A percentile compares a stretch with the other conserved stretches of the same genome.
Conservation (phyloP, 257 asterid genomes). For the Solanum peruvianum region DNA sequence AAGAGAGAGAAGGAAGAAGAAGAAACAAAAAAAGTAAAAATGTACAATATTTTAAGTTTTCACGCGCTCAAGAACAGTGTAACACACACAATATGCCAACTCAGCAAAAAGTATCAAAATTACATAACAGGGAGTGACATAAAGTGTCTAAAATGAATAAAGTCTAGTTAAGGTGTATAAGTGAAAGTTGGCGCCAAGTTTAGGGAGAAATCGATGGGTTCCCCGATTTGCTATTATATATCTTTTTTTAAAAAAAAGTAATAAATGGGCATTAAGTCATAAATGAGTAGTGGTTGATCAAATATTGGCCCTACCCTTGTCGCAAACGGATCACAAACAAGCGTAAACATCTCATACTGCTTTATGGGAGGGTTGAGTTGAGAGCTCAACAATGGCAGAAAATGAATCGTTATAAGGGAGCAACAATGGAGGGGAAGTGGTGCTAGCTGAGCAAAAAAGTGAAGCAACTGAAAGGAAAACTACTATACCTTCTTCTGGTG, state of each 20-base stretch:
- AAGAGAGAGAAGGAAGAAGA: too few species aligned
- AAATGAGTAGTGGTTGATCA: neutral
- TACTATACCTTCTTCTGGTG: conserved; percentile 13
- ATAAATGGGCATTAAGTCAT: neutral
- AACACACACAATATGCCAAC: too few species aligned
- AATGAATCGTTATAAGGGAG: conserved; percentile 26
- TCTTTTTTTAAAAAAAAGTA: too few species aligned
- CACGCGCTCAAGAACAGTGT: too few species aligned
- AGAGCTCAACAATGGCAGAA: conserved; percentile 25
- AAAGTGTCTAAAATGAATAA: too few species aligned
- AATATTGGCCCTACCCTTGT: neutral
- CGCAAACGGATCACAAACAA: neutral
- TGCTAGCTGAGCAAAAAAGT: neutral
- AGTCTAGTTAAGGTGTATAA: too few species aligned
- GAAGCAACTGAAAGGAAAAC: conserved; percentile 1
- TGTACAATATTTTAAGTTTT: too few species aligned
- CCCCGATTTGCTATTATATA: too few species aligned
- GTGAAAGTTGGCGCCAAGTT: too few species aligned
- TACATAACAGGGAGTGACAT: too few species aligned
- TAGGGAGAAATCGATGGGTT: rapidly evolving
- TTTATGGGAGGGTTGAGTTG: neutral
- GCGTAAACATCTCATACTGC: neutral
- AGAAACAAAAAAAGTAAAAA: too few species aligned
- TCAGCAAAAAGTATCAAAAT: too few species aligned
- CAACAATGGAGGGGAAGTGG: conserved; percentile 7